Evolutionary conservation across 768 basidiomycete species (phyloP).

Genomic region (Podaxis sp.): DNA sequence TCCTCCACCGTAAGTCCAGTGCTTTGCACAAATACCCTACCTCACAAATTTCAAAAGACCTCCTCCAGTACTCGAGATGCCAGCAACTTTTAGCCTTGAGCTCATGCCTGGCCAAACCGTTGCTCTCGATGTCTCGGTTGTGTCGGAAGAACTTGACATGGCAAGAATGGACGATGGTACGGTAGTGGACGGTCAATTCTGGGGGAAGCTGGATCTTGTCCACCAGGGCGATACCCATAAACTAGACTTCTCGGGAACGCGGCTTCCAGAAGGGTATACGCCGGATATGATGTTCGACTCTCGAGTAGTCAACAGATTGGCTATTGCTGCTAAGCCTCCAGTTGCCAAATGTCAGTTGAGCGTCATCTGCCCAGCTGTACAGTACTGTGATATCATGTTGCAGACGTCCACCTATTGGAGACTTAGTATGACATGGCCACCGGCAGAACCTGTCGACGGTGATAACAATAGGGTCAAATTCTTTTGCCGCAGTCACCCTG

Average conservation of each 20-base stretch:
- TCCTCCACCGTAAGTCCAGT: slow-evolving; percentile 44
- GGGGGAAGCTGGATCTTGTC: slow-evolving; percentile 84
- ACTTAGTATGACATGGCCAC: slow-evolving; percentile 75
- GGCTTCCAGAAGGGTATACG: slow-evolving; percentile 62
- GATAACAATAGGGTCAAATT: slow-evolving; percentile 74
- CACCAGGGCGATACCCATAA: slow-evolving; percentile 75
- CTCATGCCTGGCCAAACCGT: slow-evolving; percentile 77
- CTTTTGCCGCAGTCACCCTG: slow-evolving; percentile 80
- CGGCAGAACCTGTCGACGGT: slow-evolving; percentile 57
- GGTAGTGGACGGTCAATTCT: slow-evolving; percentile 80
- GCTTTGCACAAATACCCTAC: neutral
- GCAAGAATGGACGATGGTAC: slow-evolving; percentile 90
- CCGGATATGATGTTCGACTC: slow-evolving; percentile 76
- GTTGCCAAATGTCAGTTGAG: slow-evolving; percentile 77
- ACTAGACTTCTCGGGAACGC: slow-evolving; percentile 83
- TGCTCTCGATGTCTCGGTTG: slow-evolving; percentile 75
- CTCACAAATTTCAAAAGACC: slow-evolving; percentile 33
- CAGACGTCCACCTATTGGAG: slow-evolving; percentile 75
- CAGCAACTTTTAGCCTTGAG: slow-evolving; percentile 81
- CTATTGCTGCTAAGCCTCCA: slow-evolving; percentile 70
- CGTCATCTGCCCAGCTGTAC: slow-evolving; percentile 67
- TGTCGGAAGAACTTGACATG: slow-evolving; percentile 87
- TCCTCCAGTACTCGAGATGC: slow-evolving; percentile 84
- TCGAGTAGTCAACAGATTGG: slow-evolving; percentile 74
- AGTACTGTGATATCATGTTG: slow-evolving; percentile 81